Base-by-base conservation (phyloP, 345 rosid species). In the Eucalyptus curtisii region DNA sequence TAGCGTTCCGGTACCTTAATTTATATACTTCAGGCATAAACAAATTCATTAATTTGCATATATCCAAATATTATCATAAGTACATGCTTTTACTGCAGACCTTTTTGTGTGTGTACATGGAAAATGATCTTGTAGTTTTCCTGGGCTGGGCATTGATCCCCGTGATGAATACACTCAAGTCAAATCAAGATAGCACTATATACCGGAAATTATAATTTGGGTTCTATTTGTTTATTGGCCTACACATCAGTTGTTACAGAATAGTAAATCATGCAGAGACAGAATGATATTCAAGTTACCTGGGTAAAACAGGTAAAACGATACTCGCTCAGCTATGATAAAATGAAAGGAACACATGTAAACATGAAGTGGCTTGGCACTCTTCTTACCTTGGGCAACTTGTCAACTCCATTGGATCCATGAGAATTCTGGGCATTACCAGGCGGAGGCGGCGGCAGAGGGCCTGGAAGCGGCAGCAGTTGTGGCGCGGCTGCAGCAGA, bases 351-450 rank as follows among this genome's bases (percentile, higher is more conserved):
- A 86, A 37, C 52, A 80, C 42, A 22, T 42, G 47, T 19, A 19
- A 86, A 86, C 52, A 22, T 25, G 27, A 50, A 49, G 61, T 49
- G 61, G 45, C 30, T 27, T 31, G 22, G 88, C 84, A 20, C 84
- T 76, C 84, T 40, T 40, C 93, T 90, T n/a, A 93, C 97, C 99
- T 95, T 95, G 59, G 91, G 86, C 86, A 49, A 80, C 90, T 80
- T 93, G 64, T 95, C 97, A 66, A 93, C 90, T 57, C 98, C 98
- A 88, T 93, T 94, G 52, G 99, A 95, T 61, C 96, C 98, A 90
- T 91, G 93, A 49, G 98, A 95, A 82, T 94, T 92, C 88, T 93
- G 98, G 30, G 91, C 90, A 44, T 91, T 90, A 79, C 87, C 88
- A 68, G 71, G 86, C 13, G 87, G 88, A 22, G 89, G 89, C 66